Evolutionary conservation across 1,139 yeast genomes (phyloP).

Genomic region (Pichia sp.): DNA sequence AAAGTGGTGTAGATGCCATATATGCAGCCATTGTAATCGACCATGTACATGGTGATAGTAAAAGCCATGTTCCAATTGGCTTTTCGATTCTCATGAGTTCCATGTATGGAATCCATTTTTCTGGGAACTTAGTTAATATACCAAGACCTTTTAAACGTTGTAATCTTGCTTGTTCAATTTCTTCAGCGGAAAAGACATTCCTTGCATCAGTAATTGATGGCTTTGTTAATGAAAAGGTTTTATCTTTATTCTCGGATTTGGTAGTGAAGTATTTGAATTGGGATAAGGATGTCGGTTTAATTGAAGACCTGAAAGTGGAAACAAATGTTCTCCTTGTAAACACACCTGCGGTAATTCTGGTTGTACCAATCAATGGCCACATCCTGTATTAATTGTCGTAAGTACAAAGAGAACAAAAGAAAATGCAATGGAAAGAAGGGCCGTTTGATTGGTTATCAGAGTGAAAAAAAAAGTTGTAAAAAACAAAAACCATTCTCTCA

Average conservation of each 20-base stretch:
- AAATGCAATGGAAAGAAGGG: background rate
- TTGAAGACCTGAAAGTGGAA: background rate
- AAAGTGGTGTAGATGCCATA: slow-evolving; percentile 58
- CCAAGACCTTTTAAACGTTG: slow-evolving; percentile 57
- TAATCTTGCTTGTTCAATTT: slow-evolving; percentile 48
- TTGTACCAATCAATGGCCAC: background rate
- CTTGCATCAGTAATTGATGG: slow-evolving; percentile 8
- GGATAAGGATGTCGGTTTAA: background rate
- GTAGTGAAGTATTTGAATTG: slow-evolving; percentile 6
- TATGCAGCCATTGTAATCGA: slow-evolving; percentile 83
- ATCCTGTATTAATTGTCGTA: background rate
- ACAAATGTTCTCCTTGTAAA: background rate
- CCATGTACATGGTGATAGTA: slow-evolving; percentile 79
- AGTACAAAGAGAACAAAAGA: background rate
- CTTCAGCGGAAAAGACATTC: slow-evolving; percentile 43
- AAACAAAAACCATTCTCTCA: too few relatives aligned
- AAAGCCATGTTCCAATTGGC: slow-evolving; percentile 86
- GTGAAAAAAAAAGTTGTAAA: too few relatives aligned
- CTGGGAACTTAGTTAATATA: slow-evolving; percentile 57
- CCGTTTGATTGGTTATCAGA: too few relatives aligned
- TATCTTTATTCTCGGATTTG: background rate
- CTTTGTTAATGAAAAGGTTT: background rate
- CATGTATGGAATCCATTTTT: slow-evolving; percentile 77
- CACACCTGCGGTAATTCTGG: background rate
- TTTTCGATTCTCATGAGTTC: slow-evolving; percentile 87